Percentiles rank a stretch among this genome's conserved stretches.
Conservation (phyloP, 2,329 filamentous ascomycete genomes). For the Thyridium curvatum region DNA sequence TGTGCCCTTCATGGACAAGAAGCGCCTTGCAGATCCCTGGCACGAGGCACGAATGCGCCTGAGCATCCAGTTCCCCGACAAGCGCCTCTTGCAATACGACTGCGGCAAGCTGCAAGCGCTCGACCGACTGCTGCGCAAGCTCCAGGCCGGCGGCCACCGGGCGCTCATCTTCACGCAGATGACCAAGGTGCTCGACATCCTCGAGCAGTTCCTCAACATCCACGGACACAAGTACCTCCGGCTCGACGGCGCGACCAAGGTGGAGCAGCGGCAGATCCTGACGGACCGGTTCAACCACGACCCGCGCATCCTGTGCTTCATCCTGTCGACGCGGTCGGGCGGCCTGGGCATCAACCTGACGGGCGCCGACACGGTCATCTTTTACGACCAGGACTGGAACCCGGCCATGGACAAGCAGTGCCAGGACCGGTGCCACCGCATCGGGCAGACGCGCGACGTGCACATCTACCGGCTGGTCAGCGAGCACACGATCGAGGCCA, state of each 20-base stretch:
- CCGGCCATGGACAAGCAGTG: slow-evolving; percentile 99
- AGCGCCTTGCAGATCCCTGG: slow-evolving; percentile 68
- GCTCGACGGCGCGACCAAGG: slow-evolving; percentile 91
- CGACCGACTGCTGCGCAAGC: slow-evolving; percentile 74
- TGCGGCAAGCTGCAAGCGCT: slow-evolving; percentile 93
- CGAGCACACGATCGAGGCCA: slow-evolving; percentile 94
- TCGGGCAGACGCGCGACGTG: slow-evolving; percentile 94
- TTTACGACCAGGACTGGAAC: slow-evolving; percentile 99
- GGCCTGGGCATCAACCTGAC: slow-evolving; percentile 95
- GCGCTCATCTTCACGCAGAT: slow-evolving; percentile 99
- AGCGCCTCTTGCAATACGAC: slow-evolving; percentile 92
- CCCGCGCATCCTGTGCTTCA: slow-evolving; percentile 86
- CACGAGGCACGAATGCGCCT: slow-evolving; percentile 89
- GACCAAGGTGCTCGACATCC: slow-evolving; percentile 95
- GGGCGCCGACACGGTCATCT: slow-evolving; percentile 95
- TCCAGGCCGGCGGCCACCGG: slow-evolving; percentile 86
- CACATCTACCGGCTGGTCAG: slow-evolving; percentile 95
- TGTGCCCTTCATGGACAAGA: slow-evolving; percentile 50
- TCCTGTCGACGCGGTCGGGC: slow-evolving; percentile 88
- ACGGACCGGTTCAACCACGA: slow-evolving; percentile 98
- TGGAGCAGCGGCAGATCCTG: slow-evolving; percentile 90
- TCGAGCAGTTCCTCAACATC: slow-evolving; percentile 97
- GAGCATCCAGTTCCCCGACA: slow-evolving; percentile 95
- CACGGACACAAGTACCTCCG: slow-evolving; percentile 96
- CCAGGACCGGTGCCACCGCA: slow-evolving; percentile 93